phyloP scores from a whole-genome alignment of 1,284 basidiomycete species.

The Puccinia brachypodii region DNA sequence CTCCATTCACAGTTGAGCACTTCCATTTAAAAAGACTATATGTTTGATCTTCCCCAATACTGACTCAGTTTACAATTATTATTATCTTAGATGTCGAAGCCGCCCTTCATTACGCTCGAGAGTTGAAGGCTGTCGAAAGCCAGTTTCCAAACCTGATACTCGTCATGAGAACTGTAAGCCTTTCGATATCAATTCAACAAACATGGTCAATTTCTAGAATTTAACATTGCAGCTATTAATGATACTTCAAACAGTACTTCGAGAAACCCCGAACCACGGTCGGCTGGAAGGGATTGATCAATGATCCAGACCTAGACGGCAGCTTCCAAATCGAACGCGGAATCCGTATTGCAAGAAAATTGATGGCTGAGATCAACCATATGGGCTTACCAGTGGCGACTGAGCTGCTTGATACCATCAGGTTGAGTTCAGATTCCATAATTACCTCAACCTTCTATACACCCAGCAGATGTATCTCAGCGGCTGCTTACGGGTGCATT shows the following conservation, averaged over 20 bases:
- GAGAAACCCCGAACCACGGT: conserved; percentile 74
- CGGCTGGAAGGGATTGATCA: conserved; percentile 69
- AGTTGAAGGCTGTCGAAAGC: conserved; percentile 67
- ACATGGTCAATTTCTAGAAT: too few species aligned
- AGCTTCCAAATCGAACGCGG: conserved; percentile 98
- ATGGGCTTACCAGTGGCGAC: conserved; percentile 88
- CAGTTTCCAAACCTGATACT: conserved; percentile 77
- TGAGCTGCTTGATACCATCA: conserved; percentile 74
- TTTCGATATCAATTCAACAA: conserved; percentile 64
- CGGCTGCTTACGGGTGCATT: conserved; percentile 62
- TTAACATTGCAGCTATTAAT: too few species aligned
- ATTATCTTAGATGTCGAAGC: conserved; percentile 63
- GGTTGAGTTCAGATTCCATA: conserved; percentile 37
- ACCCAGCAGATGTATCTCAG: too few species aligned
- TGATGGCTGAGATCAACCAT: conserved; percentile 84
- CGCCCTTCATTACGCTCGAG: conserved; percentile 82
- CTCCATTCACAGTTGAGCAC: conserved; percentile 70
- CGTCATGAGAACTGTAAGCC: conserved; percentile 89
- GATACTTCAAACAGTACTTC: conserved; percentile 23
- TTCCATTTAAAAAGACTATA: not conserved
- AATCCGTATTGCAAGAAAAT: conserved; percentile 76
- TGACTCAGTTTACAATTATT: conserved; percentile 53
- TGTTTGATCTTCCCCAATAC: not conserved
- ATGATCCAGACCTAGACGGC: conserved; percentile 82
- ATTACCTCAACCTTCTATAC: conserved; percentile 52